Percentiles rank a stretch among this genome's conserved stretches.
Evolutionary conservation across 2,329 filamentous ascomycete genomes (phyloP).

Genomic region (Pseudogymnoascus sp.): DNA sequence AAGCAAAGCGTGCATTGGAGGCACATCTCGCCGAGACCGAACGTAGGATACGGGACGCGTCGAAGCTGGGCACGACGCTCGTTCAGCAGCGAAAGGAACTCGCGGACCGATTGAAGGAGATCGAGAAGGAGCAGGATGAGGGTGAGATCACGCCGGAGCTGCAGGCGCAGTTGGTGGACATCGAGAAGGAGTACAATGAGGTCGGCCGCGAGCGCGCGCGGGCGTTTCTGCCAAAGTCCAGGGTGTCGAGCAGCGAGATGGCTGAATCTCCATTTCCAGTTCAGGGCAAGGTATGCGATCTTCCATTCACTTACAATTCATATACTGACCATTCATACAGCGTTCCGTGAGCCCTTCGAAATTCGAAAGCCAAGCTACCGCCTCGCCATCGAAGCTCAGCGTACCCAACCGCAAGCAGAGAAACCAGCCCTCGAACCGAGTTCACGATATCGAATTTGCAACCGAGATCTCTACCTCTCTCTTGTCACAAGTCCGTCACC

Average conservation of each 20-base stretch:
- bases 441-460: slow-evolving; percentile 97
- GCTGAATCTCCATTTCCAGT: slow-evolving; percentile 37
- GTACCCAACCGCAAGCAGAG: slow-evolving; percentile 82
- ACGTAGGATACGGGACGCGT: slow-evolving; percentile 83
- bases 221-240: slow-evolving; percentile 79
- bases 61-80: slow-evolving; percentile 78
- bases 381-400: slow-evolving; percentile 81
- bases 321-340: slow-evolving; percentile 34
- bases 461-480: slow-evolving; percentile 94
- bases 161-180: slow-evolving; percentile 71
- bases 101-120: slow-evolving; percentile 72
- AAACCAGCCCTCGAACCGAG: slow-evolving; percentile 80
- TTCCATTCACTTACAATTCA: slow-evolving; percentile 3
- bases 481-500: slow-evolving; percentile 84
- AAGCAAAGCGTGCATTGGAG: slow-evolving; percentile 82
- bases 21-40: slow-evolving; percentile 91
- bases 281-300: slow-evolving; percentile 38
- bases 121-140: slow-evolving; percentile 70
- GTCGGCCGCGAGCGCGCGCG: slow-evolving; percentile 83
- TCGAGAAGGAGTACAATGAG: slow-evolving; percentile 94
- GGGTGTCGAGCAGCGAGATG: slow-evolving; percentile 65
- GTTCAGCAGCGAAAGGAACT: slow-evolving; percentile 82
- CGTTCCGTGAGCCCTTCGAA: slow-evolving; percentile 66
- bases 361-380: slow-evolving; percentile 76
- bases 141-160: slow-evolving; percentile 77